phyloP scores from a whole-genome alignment of 2,329 filamentous ascomycete genomes.

The Sporothrix brasiliensis region DNA sequence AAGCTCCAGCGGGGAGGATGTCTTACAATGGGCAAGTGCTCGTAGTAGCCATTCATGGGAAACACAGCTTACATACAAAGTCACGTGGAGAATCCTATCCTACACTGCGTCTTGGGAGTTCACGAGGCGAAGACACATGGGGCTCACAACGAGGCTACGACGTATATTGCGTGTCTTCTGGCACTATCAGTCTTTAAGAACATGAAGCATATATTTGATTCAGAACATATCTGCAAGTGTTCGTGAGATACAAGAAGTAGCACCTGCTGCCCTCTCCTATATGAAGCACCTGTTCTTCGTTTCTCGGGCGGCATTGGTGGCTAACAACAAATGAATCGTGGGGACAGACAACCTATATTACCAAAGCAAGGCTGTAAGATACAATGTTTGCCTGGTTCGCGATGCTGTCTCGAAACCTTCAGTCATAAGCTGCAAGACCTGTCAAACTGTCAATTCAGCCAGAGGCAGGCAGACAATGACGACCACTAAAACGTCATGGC shows the following conservation, averaged over 20 bases:
- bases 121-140: not conserved
- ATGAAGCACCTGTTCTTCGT: not conserved
- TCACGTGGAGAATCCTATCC: slow-evolving; percentile 7
- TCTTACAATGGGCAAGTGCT: not conserved
- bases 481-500: slow-evolving; percentile 32
- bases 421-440: not conserved
- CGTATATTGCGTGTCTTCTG: too few species aligned
- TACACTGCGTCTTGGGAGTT: not conserved
- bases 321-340: not conserved
- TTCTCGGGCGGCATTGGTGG: too few species aligned
- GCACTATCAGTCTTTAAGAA: too few species aligned
- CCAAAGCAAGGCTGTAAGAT: not conserved
- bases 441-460: slow-evolving; percentile 3
- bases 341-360: not conserved
- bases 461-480: slow-evolving; percentile 16
- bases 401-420: slow-evolving; percentile 1
- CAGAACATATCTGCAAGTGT: too few species aligned
- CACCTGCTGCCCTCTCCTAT: not conserved
- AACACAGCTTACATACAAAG: not conserved
- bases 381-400: not conserved
- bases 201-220: too few species aligned
- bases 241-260: too few species aligned
- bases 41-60: not conserved
- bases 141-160: not conserved
- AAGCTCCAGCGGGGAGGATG: not conserved